Base-by-base conservation (phyloP, 208 protist species). In the Crithidia thermophila region DNA sequence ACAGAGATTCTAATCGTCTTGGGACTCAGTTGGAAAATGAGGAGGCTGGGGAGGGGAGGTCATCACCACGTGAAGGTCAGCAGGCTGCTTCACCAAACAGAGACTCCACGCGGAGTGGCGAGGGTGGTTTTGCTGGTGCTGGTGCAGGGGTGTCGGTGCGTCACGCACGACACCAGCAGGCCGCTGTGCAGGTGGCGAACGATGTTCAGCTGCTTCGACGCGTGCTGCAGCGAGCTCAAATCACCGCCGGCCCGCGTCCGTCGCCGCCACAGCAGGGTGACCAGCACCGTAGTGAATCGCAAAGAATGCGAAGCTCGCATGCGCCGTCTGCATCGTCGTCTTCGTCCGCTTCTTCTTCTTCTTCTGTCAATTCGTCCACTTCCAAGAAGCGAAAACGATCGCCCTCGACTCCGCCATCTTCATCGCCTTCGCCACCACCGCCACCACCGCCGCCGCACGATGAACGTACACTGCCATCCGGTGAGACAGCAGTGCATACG, bases 141-240 rank as follows among this genome's bases (percentile, higher is more conserved):
- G n/a, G n/a, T n/a, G n/a, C n/a, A n/a, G n/a, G n/a, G n/a, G n/a
- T n/a, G 27, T 49, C 39, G 21, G 33, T 42, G 16, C 59, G 49
- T n/a, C 40, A 33, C 8, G 59, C 58, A 7, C 67, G 51, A 16
- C 40, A 37, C 7, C 50, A 55, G 25, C 59, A 74, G 18, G 67
- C 67, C 23, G 49, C 67, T 0, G 28, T 23, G 59, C 69, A 75
- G 18, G 69, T 75, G 5, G 11, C 31, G 5, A 6, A 11, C 0
- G 69, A 75, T 36, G 13, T 75, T 36, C 45, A 25, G 69, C 45
- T 63, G 21, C 69, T 75, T 40, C 47, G 60, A 3, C 46, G 36
- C 11, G 39, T 68, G 45, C 42, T 75, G 21, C 3, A 10, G 11
- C 61, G 69, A 3, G 36, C 69, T 4, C 69, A 52, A 36, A 68